phyloP scores from a whole-genome alignment of 345 rosid species.

The Schrenkiella parvula region DNA sequence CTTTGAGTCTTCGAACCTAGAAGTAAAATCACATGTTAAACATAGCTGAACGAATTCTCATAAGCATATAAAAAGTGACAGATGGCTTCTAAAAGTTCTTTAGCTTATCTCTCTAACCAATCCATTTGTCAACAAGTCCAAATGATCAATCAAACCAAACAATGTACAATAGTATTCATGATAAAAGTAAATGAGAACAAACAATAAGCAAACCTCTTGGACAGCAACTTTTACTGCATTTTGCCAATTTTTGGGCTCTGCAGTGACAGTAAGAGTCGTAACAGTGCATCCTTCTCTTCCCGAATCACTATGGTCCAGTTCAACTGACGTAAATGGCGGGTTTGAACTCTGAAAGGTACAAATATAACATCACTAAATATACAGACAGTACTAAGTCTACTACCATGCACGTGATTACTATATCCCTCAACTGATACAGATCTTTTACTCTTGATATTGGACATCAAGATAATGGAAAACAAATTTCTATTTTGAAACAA shows the following conservation, averaged over 20 bases:
- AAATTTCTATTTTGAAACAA: not conserved
- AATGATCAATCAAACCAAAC: conserved; percentile 2
- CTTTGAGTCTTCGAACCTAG: conserved; percentile 96
- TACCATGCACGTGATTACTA: not conserved
- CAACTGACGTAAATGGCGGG: conserved; percentile 97
- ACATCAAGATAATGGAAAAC: not conserved
- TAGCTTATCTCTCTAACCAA: conserved; percentile 15
- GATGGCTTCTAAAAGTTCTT: not conserved
- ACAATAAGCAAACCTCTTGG: conserved; percentile 64
- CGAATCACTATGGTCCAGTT: conserved; percentile 99
- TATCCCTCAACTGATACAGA: not conserved
- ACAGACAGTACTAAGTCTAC: not conserved
- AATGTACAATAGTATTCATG: not conserved
- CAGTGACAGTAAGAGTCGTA: conserved; percentile 96
- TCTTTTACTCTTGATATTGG: not conserved
- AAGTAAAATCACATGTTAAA: conserved; percentile 23
- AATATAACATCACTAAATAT: conserved; percentile 25
- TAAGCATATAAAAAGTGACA: not conserved
- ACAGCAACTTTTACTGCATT: conserved; percentile 94
- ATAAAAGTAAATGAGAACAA: conserved; percentile 1
- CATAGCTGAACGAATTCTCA: conserved; percentile 6
- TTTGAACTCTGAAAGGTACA: conserved; percentile 82
- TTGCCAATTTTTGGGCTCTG: conserved; percentile 98
- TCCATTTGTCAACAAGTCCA: not conserved
- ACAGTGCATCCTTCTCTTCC: conserved; percentile 99